A percentile compares a stretch with the other conserved stretches of the same genome.
Conservation (phyloP, 2,329 filamentous ascomycete genomes). For the Verticillium dahliae region DNA sequence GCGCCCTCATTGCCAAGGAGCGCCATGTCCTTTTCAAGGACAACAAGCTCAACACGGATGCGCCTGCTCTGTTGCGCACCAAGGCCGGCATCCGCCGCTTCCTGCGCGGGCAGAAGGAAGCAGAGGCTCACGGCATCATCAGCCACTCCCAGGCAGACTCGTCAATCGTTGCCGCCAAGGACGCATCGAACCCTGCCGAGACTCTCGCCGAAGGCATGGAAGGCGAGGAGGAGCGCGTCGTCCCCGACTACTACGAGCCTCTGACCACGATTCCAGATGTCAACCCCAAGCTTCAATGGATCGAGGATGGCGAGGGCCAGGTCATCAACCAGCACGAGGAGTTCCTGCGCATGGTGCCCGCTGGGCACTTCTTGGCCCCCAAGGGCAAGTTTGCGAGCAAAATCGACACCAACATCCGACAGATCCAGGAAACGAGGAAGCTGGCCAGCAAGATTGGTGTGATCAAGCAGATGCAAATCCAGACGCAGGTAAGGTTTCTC, state of each 20-base stretch:
- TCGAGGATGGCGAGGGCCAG: constrained; percentile 82
- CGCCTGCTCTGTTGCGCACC: constrained; percentile 76
- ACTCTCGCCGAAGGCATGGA: constrained; percentile 94
- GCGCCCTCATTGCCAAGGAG: constrained; percentile 79
- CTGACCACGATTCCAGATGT: constrained; percentile 83
- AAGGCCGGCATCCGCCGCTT: constrained; percentile 88
- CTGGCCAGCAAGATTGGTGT: constrained; percentile 94
- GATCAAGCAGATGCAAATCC: constrained; percentile 99
- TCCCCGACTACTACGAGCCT: constrained; percentile 93
- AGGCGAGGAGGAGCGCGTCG: constrained; percentile 71
- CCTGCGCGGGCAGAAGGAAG: constrained; percentile 70
- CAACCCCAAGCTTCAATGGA: constrained; percentile 71
- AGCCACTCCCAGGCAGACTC: constrained; percentile 31
- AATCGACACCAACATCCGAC: constrained; percentile 84
- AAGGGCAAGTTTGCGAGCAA: constrained; percentile 68
- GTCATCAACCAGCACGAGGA: constrained; percentile 85
- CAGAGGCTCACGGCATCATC: constrained; percentile 41
- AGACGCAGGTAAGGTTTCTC: constrained; percentile 66
- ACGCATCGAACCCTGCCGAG: constrained; percentile 50
- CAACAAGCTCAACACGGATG: constrained; percentile 77
- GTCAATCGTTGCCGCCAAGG: constrained; percentile 41
- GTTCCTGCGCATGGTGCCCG: constrained; percentile 69
- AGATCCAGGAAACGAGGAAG: constrained; percentile 95
- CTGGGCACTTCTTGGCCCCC: constrained; percentile 69
- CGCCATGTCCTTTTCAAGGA: constrained; percentile 80